Conservation (phyloP, 2,329 filamentous ascomycete genomes). For the Ramularia collo-cygni region DNA sequence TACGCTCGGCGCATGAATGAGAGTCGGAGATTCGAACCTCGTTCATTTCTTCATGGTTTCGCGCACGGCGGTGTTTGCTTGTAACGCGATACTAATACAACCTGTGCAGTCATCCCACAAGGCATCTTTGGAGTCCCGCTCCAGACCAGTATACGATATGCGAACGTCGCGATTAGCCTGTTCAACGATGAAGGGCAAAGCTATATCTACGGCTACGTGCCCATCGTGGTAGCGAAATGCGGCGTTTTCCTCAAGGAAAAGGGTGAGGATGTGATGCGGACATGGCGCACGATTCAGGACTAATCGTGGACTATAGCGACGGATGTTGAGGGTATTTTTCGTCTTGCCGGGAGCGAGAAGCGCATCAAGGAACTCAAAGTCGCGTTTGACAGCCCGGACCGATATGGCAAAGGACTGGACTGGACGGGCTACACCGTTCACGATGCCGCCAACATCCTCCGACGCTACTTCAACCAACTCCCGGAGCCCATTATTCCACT, state of each 20-base stretch:
- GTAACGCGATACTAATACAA: neutral
- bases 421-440: conserved; percentile 98
- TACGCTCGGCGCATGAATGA: conserved; percentile 32
- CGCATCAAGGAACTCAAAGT: conserved; percentile 94
- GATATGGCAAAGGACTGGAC: conserved; percentile 92
- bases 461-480: conserved; percentile 90
- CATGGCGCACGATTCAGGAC: conserved; percentile 2
- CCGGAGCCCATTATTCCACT: conserved; percentile 95
- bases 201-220: conserved; percentile 97
- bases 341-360: conserved; percentile 91
- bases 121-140: conserved; percentile 94
- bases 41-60: too few relatives aligned
- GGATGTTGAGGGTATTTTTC: conserved; percentile 92
- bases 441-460: conserved; percentile 92
- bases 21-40: too few relatives aligned
- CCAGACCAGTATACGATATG: conserved; percentile 90
- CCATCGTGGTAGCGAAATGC: conserved; percentile 96
- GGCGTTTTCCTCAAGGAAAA: conserved; percentile 97
- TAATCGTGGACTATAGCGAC: conserved; percentile 57
- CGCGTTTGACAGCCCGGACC: conserved; percentile 86
- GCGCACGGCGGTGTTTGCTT: too few relatives aligned
- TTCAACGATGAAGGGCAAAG: conserved; percentile 87
- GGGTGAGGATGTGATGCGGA: conserved; percentile 53
- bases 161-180: conserved; percentile 94
- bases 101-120: conserved; percentile 38